Base-by-base conservation (phyloP, 2,329 filamentous ascomycete genomes). In the Hypoxylon sp. region DNA sequence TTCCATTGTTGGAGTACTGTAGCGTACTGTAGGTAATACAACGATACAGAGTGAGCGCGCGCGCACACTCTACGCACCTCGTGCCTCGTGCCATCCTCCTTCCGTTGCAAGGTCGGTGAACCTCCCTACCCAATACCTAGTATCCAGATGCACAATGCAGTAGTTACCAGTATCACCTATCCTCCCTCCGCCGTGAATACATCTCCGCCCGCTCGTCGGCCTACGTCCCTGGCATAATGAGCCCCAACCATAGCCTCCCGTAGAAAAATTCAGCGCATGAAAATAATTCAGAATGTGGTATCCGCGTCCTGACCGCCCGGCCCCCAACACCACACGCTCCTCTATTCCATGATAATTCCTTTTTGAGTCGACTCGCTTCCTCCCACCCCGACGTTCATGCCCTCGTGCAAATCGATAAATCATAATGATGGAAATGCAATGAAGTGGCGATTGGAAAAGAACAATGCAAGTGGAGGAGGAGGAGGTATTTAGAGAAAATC, bases 1-100 rank as follows among this genome's bases (percentile, higher is more conserved):
- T 59, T 69, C 7, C 49, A 50, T 46, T 40, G 56, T 66, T 63
- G 50, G 49, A 53, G 53, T 69, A 66, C 55, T 63, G 27, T 66
- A 49, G 14, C 17, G 44, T 35, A 53, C 30, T 14, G 10, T 55
- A 42, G 53, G 59, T 66, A 63, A 53, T 27, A 66, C 63, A 69
- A 49, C 31, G 67, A 67, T 66, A 61, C 51, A 62, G 54, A 49
- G 60, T 14, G 58, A 50, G 58, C 46, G 51, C 53, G 55, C 46
- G 46, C 54, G 55, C 46, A 37, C 54, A 35, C 37, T 54, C 31
- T 31, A 37, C 11, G 37, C 37, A 63, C 55, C 49, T 63, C 31
- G 66, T 66, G 48, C 50, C 25, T 64, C 55, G 35, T 20, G 7
- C 46, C 14, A 40, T 51, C 48, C 50, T 68, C 53, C 57, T 61